Evolutionary conservation across 371 early-diverging fungal species (phyloP).

Genomic region (Lichtheimia ramosa): DNA sequence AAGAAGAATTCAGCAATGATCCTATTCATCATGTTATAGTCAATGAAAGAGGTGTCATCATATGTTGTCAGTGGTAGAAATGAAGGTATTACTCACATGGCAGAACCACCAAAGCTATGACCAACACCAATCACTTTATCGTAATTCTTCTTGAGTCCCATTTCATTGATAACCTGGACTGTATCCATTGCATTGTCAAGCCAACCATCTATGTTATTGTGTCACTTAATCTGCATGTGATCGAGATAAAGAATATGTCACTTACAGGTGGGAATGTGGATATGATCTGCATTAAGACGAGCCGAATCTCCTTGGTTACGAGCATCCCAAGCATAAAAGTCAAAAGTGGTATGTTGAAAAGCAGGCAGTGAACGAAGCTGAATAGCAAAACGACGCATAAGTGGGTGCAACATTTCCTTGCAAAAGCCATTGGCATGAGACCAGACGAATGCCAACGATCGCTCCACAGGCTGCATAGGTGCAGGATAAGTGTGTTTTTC

Average conservation of each 20-base stretch:
- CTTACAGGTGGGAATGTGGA: conserved; percentile 28
- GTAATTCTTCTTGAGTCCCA: conserved; percentile 24
- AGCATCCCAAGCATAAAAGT: conserved; percentile 37
- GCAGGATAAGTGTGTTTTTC: conserved; percentile 33
- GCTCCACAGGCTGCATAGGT: conserved; percentile 3
- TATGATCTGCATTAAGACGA: conserved; percentile 28
- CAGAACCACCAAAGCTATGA: conserved; percentile 45
- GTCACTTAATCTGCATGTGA: not conserved
- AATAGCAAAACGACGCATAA: conserved; percentile 24
- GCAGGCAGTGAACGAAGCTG: conserved; percentile 17
- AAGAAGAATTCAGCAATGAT: conserved; percentile 32
- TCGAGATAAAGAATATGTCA: not conserved
- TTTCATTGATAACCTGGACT: conserved; percentile 29
- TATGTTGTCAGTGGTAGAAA: too few species aligned
- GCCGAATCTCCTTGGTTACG: conserved; percentile 53
- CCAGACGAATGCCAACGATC: conserved; percentile 26
- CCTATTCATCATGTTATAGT: conserved; percentile 14
- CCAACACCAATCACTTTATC: conserved; percentile 38
- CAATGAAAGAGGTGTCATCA: not conserved
- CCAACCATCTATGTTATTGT: conserved; percentile 28
- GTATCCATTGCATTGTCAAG: conserved; percentile 45
- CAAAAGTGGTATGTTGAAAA: conserved; percentile 27
- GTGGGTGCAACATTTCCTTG: conserved; percentile 39
- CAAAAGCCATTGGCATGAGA: conserved; percentile 48
- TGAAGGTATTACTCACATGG: conserved; percentile 39